Base-by-base conservation (phyloP, 768 basidiomycete genomes). In the Boletus rubescentipes region DNA sequence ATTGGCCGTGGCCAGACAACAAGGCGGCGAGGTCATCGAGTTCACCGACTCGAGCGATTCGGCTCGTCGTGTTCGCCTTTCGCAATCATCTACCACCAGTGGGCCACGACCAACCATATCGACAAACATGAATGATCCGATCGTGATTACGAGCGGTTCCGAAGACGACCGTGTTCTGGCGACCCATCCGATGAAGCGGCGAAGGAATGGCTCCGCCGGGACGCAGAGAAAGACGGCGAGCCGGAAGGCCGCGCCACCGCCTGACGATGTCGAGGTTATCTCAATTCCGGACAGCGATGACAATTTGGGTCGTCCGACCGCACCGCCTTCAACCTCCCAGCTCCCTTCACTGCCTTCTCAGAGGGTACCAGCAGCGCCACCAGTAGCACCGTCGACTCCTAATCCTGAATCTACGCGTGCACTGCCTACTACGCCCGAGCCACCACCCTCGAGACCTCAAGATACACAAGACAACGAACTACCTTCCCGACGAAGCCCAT, bases 241-340 rank as follows among this genome's bases (percentile, higher is more conserved):
- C 16, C 32, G 57, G 38, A 42, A 2, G 32, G 31, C 37, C 4
- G 40, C 0, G 0, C 58, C 55, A 23, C 65, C 57, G 2, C 59
- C 59, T 18, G 2, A 7, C n/a, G 21, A 55, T 5, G 58, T 10
- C 8, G 70, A 70, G 30, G 66, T 72, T 16, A 70, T 70, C n/a
- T 60, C 55, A 11, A 49, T 72, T n/a, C 46, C 50, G 11, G 70
- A 72, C 18, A 72, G 66, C 16, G 68, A 70, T 0, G 55, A 60
- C 4, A 62, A 59, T 10, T 1, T 11, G 26, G 43, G 3, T 26
- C 26, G 26, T 26, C 26, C 26, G 26, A 3, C 26, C 26, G 26
- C 26, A 26, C 26, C 26, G 26, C 6, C 26, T 26, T 49, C 53
- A 7, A 63, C 36, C 6, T 44, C 51, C 9, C 32, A 18, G 9